A percentile compares a stretch with the other conserved stretches of the same genome.
Conservation (phyloP, 441 rosid genomes). For the Raphanus hybrid region DNA sequence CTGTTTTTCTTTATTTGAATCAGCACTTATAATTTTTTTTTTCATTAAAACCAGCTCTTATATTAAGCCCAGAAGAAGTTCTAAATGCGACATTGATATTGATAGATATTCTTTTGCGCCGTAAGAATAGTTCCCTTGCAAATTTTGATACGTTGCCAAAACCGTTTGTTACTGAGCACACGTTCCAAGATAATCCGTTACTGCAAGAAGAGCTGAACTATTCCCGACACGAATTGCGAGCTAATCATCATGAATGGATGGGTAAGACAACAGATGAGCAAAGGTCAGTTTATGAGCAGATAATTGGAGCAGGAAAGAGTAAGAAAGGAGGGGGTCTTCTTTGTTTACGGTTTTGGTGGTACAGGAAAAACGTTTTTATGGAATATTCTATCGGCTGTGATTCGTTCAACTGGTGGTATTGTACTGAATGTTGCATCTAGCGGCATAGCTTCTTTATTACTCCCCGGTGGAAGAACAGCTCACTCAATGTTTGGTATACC, state of each 20-base stretch:
- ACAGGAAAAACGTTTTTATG: not conserved
- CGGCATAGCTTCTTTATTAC: not conserved
- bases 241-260: not conserved
- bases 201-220: not conserved
- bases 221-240: not conserved
- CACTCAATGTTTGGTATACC: not conserved
- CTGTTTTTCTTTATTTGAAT: too few species aligned
- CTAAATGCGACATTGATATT: not conserved
- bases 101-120: not conserved
- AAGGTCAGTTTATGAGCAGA: not conserved
- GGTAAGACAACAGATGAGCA: not conserved
- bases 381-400: not conserved
- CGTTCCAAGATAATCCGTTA: not conserved
- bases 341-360: not conserved
- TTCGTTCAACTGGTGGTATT: not conserved
- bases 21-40: too few species aligned
- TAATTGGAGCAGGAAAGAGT: not conserved
- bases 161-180: not conserved
- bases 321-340: not conserved
- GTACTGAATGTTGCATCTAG: not conserved
- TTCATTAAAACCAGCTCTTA: too few species aligned
- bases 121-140: not conserved
- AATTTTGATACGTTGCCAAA: not conserved
- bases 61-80: not conserved
- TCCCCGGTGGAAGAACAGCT: not conserved